Evolutionary conservation across 192 early-diverging fungal species (phyloP).

Genomic region (Linnemannia schmuckeri): DNA sequence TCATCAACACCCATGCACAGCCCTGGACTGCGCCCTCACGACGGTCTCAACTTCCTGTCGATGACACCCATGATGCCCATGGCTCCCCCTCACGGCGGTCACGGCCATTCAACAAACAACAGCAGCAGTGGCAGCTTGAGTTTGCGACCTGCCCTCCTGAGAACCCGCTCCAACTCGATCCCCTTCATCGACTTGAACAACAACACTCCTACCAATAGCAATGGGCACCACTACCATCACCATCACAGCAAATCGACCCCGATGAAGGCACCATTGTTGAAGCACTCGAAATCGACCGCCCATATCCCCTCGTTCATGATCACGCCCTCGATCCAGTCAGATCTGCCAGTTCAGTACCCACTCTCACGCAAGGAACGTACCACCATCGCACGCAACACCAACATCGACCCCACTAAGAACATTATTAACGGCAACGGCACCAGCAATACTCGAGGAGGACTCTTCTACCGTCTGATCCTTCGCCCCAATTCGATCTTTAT

Average conservation of each 20-base stretch:
- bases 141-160: slow-evolving; percentile 19
- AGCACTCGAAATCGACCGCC: slow-evolving; percentile 44
- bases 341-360: slow-evolving; percentile 48
- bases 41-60: slow-evolving; percentile 47
- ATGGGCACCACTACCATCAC: neutral
- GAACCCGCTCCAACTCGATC: slow-evolving; percentile 48
- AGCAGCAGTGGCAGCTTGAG: neutral
- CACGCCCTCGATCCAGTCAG: slow-evolving; percentile 48
- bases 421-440: neutral
- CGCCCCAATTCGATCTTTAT: slow-evolving; percentile 53
- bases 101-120: neutral
- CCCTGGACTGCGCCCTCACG: slow-evolving; percentile 49
- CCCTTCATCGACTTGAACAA: slow-evolving; percentile 42
- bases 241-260: slow-evolving; percentile 30
- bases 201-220: neutral
- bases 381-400: slow-evolving; percentile 13
- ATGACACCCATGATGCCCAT: slow-evolving; percentile 57
- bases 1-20: slow-evolving; percentile 43
- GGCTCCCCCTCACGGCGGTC: slow-evolving; percentile 40
- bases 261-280: slow-evolving; percentile 32
- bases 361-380: slow-evolving; percentile 40
- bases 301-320: slow-evolving; percentile 54
- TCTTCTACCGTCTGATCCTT: slow-evolving; percentile 49
- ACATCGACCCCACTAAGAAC: neutral
- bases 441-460: slow-evolving; percentile 13